These are phyloP conservation scores for Deakozyma indianensis DNA, from an alignment of 805 yeast species.

Conservation along the genomic window DNA sequence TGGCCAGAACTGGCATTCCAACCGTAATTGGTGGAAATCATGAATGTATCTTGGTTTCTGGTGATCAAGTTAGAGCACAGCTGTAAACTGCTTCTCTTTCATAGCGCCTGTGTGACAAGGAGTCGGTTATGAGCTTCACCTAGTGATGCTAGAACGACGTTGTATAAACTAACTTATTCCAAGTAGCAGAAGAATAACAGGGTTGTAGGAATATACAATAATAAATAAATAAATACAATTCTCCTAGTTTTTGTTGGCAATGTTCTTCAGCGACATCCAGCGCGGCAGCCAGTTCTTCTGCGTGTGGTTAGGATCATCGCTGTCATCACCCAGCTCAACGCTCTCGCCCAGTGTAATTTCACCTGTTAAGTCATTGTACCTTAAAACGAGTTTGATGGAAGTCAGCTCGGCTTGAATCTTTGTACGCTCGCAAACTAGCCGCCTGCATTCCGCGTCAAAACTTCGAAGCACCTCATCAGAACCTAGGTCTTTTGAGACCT, in stretches of 20 bases:
- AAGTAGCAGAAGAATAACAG: conserved; percentile 2
- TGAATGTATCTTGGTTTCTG: conserved; percentile 59
- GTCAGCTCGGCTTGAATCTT: not conserved
- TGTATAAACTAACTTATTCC: not conserved
- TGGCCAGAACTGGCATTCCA: conserved; percentile 19
- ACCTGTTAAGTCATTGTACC: not conserved
- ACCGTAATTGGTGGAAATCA: conserved; percentile 32
- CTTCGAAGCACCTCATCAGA: not conserved
- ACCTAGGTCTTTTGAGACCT: too few relatives aligned
- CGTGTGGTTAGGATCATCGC: not conserved
- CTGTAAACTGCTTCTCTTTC: conserved; percentile 11
- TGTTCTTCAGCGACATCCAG: not conserved
- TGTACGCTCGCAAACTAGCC: not conserved
- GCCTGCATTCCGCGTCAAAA: not conserved
- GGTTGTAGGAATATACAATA: conserved; percentile 1
- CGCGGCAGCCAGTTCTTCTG: not conserved
- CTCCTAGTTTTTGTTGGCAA: not conserved
- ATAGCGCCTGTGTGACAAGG: conserved; percentile 6
- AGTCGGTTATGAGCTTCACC: conserved; percentile 12
- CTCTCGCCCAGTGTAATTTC: not conserved
- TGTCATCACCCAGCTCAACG: not conserved
- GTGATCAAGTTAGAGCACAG: conserved; percentile 27
- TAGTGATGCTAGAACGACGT: not conserved
- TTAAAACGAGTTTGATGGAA: not conserved
- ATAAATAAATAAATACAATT: not conserved